Evolutionary conservation across 108 stramenopile genomes (phyloP), one percentile per base, ranked within the genome.

Genomic region (Nitzschia sp.): DNA sequence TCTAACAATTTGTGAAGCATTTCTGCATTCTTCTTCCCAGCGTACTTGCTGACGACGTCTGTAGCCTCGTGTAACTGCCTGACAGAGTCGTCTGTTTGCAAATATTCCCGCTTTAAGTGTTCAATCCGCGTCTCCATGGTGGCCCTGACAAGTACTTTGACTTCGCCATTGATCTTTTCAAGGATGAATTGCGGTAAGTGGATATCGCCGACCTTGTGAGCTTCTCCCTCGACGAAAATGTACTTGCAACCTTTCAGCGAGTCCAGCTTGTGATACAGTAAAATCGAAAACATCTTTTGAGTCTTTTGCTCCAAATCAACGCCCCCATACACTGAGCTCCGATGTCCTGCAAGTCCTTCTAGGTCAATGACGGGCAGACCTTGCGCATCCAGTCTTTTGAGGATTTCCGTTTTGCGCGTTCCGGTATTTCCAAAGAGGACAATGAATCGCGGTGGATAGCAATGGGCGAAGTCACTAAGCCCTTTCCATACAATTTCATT

Each of bases 11-110:
- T 1, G 31, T 59, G 57, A 15, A 59, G 33, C 57, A 59, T 59
- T 18, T 59, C 57, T 2, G 57, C 57, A 4, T 59, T 59, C 57
- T 59, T 59, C 57, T 59, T 59, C 34, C 57, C 57, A 33, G 57
- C 57, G 26, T 59, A 59, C 21, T 59, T 59, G 21, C 57, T 59
- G 1, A 59, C 57, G 1, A 33, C 32, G 26, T 59, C 57, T 1
- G 57, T 59, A 21, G 57, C 57, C 34, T 59, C 5, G 5, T 59
- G 57, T 6, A 59, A 32, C 57, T 59, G 57, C 1, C 57, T 29
- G 15, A 59, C 57, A 33, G 57, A 30, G 3, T 59, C 57, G 26
- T 59, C 57, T 4, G 57, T 59, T 33, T 59, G 28, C 28, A 59
- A 33, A 26, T 59, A 59, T 34, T 59, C 57, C 15, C 26, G 1